Conservation (phyloP, 2,329 filamentous ascomycete genomes). For the Aspergillus pseudoterreus region DNA sequence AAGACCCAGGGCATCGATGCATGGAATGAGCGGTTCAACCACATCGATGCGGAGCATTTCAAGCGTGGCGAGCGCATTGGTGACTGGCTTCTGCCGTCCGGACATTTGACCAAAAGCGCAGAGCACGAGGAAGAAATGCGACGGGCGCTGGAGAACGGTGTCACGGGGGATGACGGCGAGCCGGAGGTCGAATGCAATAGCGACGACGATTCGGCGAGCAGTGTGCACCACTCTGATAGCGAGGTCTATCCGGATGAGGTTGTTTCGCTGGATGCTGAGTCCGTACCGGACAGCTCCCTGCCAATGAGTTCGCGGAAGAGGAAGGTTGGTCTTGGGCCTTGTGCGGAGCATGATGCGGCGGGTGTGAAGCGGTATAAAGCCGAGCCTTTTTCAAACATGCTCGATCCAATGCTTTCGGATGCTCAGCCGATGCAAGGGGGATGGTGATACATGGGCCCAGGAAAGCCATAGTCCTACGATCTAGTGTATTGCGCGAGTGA, state of each 20-base stretch:
- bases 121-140: conserved; percentile 8
- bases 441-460: no score
- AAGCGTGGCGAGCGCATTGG: conserved; percentile 34
- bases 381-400: background rate
- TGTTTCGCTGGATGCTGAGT: conserved; percentile 2
- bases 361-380: background rate
- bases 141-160: background rate
- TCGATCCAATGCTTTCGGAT: background rate
- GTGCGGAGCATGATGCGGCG: background rate
- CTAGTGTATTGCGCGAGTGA: no score
- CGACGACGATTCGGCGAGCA: conserved; percentile 13
- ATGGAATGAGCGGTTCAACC: conserved; percentile 62
- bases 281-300: background rate
- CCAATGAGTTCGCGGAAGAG: conserved; percentile 10
- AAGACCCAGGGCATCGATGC: conserved; percentile 50
- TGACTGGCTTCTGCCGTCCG: conserved; percentile 29
- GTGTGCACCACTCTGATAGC: conserved; percentile 6
- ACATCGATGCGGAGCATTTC: conserved; percentile 63
- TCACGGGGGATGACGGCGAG: conserved; percentile 1
- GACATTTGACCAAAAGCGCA: conserved; percentile 19
- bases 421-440: background rate
- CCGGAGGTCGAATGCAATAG: conserved; percentile 6
- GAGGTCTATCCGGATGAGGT: conserved; percentile 9
- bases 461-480: no score
- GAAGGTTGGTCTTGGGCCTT: conserved; percentile 5